A percentile compares a stretch with the other conserved stretches of the same genome.
Evolutionary conservation across 1,284 basidiomycete species (phyloP).

Genomic region (Puccinia novopanici): DNA sequence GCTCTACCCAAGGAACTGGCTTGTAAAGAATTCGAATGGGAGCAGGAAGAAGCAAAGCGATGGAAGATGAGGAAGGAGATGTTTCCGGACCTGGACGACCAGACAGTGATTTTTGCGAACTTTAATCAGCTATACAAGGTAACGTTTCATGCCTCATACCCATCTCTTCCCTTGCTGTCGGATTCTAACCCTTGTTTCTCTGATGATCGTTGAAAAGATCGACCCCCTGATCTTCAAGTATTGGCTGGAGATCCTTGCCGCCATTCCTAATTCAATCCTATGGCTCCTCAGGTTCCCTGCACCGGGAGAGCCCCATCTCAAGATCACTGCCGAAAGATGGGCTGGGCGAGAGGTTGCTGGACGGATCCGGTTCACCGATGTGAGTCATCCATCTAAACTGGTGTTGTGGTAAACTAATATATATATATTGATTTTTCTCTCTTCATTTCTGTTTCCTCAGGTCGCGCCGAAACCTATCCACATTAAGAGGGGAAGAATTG

Average conservation of each 20-base stretch:
- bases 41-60: slow-evolving; percentile 63
- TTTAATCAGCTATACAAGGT: slow-evolving; percentile 66
- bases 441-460: neutral
- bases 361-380: slow-evolving; percentile 67
- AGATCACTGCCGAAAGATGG: slow-evolving; percentile 64
- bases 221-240: slow-evolving; percentile 66
- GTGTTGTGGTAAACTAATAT: neutral
- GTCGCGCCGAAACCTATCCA: slow-evolving; percentile 63
- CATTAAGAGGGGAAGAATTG: slow-evolving; percentile 65
- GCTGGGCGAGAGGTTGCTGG: slow-evolving; percentile 65
- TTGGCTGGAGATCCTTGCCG: slow-evolving; percentile 66
- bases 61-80: slow-evolving; percentile 62
- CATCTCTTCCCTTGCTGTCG: neutral
- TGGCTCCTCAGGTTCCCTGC: slow-evolving; percentile 69
- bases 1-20: slow-evolving; percentile 51
- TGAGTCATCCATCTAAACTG: slow-evolving; percentile 57
- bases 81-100: slow-evolving; percentile 64
- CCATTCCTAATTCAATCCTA: slow-evolving; percentile 65
- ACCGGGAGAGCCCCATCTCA: slow-evolving; percentile 65
- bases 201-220: slow-evolving; percentile 57
- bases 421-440: neutral
- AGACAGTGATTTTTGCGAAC: slow-evolving; percentile 67
- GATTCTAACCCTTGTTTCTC: slow-evolving; percentile 13
- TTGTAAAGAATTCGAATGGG: slow-evolving; percentile 61
- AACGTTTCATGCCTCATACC: slow-evolving; percentile 18